Base-by-base conservation (phyloP, 176 grass and related monocot genomes). In the Hordeum marinum region DNA sequence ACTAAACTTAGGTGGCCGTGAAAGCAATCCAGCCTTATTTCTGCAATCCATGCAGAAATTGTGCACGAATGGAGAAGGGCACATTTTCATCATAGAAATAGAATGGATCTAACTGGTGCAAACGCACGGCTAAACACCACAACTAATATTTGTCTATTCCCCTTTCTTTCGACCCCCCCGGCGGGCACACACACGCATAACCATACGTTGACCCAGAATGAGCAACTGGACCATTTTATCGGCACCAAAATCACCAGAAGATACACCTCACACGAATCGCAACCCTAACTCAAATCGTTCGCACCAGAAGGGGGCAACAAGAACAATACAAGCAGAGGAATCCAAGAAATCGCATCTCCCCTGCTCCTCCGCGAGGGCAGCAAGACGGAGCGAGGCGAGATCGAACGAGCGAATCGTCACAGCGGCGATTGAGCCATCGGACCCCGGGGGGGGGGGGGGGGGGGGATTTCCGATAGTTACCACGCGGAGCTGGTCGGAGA, bases 401-500 rank as follows among this genome's bases (percentile, higher is more conserved):
- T 31, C 67, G n/a, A 24, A 11, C 1, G 57, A 4, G 7, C 8
- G 65, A n/a, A 52, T 7, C 23, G 9, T 25, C 78, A 35, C 5
- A 58, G 20, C 5, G 5, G 34, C 58, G 35, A 66, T 5, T 9
- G 18, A 23, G 41, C 9, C 14, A 18, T 4, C 62, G 15, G 41
- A 48, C 46, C 0, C 4, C 1, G 46, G 43, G 15, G 39, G 39
- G 39, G 6, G 8, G 7, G 39, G 39, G 39, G 39, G 40, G 17
- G 23, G 45, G 3, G 71, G 1, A 4, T 63, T 76, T 62, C 54
- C 35, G 40, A 24, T 7, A 9, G 9, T 91, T 88, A 99, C 96
- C 94, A 99, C 96, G 80, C 94, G 90, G 70, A 96, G 96, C 66
- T 88, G 92, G 83, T 99, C 94, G 76, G 90, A 87, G 86, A 96